Evolutionary conservation across 768 basidiomycete species (phyloP).

Genomic region (Tubosaeta brunneosetosa): DNA sequence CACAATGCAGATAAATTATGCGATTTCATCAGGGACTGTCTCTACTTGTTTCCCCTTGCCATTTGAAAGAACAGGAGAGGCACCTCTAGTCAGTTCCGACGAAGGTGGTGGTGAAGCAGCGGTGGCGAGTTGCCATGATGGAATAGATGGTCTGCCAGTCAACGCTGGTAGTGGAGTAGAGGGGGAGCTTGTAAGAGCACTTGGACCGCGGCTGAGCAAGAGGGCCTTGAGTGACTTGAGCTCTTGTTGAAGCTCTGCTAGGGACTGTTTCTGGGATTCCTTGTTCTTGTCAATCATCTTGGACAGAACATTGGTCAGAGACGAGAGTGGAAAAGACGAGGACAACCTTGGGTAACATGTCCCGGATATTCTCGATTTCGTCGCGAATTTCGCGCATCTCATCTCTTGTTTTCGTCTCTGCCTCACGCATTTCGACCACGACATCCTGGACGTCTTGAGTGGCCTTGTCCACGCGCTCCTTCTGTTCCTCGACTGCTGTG

Average conservation of each 20-base stretch:
- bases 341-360: conserved; percentile 87
- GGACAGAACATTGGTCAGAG: background rate
- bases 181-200: conserved; percentile 41
- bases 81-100: conserved; percentile 10
- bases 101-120: conserved; percentile 18
- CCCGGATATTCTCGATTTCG: conserved; percentile 84
- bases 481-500: conserved; percentile 71
- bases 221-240: conserved; percentile 92
- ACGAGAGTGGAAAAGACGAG: background rate
- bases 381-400: conserved; percentile 91
- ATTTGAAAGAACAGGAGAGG: conserved; percentile 23
- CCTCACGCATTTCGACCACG: conserved; percentile 71
- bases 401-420: conserved; percentile 72
- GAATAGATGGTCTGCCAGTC: conserved; percentile 68
- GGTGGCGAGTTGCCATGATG: conserved; percentile 82
- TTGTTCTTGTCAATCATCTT: conserved; percentile 96
- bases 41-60: conserved; percentile 62
- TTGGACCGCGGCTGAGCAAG: conserved; percentile 66
- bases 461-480: conserved; percentile 63
- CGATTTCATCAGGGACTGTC: conserved; percentile 7
- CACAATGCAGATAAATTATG: conserved; percentile 13
- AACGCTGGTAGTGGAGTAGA: conserved; percentile 48
- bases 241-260: conserved; percentile 87
- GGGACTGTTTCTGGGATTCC: conserved; percentile 74
- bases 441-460: conserved; percentile 68